These are phyloP conservation scores for Rutstroemia sp. DNA, from an alignment of 2,329 filamentous ascomycete species.

Conservation along the genomic window DNA sequence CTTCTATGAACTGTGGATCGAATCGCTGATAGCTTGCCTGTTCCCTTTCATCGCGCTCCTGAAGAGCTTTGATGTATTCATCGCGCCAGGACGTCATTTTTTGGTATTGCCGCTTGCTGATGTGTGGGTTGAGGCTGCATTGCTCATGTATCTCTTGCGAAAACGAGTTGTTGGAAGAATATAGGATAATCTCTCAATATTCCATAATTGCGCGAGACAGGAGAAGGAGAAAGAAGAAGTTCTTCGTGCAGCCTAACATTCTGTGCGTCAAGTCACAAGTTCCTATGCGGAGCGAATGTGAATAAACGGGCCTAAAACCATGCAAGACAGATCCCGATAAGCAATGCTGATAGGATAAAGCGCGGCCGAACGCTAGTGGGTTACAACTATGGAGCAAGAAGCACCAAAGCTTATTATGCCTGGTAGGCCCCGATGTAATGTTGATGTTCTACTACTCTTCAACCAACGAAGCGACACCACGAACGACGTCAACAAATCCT, in stretches of 20 bases:
- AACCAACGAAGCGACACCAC: neutral
- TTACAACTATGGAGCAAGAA: neutral
- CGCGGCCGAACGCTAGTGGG: conserved; percentile 7
- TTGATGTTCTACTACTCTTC: conserved; percentile 1
- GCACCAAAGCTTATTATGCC: conserved; percentile 6
- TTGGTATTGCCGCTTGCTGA: conserved; percentile 6
- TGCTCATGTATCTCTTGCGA: neutral
- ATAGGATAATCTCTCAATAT: neutral
- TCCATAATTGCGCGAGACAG: neutral
- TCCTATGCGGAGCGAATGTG: no score
- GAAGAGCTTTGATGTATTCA: conserved; percentile 71
- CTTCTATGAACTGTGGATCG: conserved; percentile 63
- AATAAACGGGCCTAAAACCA: neutral
- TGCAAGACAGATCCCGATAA: conserved; percentile 6
- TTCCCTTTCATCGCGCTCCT: conserved; percentile 63
- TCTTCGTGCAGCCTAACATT: neutral
- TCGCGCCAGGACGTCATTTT: conserved; percentile 54
- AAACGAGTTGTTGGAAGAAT: neutral
- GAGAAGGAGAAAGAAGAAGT: neutral
- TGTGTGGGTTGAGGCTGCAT: conserved; percentile 5
- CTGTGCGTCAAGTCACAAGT: neutral
- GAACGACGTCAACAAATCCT: neutral
- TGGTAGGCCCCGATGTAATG: conserved; percentile 1
- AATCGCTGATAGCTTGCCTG: conserved; percentile 50
- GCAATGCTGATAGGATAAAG: conserved; percentile 14